phyloP scores from a whole-genome alignment of 1,284 basidiomycete species.

The Microbotryum silenes-acaulis region DNA sequence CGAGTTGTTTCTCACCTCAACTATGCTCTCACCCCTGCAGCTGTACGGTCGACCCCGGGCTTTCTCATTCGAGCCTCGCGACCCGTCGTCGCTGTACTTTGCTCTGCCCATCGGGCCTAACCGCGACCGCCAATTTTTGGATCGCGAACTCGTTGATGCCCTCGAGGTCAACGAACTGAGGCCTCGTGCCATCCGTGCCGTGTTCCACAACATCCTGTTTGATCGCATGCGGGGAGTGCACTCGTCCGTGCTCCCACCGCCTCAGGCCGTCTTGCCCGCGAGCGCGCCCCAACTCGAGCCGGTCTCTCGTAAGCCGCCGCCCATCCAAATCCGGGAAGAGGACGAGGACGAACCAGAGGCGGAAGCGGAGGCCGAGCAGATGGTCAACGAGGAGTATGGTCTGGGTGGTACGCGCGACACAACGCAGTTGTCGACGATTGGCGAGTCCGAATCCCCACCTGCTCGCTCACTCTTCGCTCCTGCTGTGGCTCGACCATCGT shows the following conservation, averaged over 20 bases:
- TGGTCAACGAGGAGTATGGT: no score
- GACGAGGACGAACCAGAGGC: neutral
- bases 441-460: no score
- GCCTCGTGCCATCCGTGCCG: constrained; percentile 27
- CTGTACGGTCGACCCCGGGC: constrained; percentile 74
- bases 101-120: constrained; percentile 41
- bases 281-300: neutral
- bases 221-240: constrained; percentile 53
- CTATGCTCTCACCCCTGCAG: constrained; percentile 46
- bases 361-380: neutral
- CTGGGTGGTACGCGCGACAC: no score
- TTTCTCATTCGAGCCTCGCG: constrained; percentile 80
- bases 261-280: neutral
- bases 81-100: constrained; percentile 49
- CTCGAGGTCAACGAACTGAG: constrained; percentile 27
- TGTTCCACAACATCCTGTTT: constrained; percentile 49
- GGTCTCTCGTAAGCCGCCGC: neutral
- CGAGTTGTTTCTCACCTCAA: neutral
- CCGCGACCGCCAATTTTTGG: constrained; percentile 67
- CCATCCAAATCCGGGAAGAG: neutral
- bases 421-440: no score
- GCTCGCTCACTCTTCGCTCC: no score
- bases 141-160: constrained; percentile 54
- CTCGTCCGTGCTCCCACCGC: constrained; percentile 4
- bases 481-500: no score